Conservation (phyloP, 2,329 filamentous ascomycete genomes). For the Fusarium piperis region DNA sequence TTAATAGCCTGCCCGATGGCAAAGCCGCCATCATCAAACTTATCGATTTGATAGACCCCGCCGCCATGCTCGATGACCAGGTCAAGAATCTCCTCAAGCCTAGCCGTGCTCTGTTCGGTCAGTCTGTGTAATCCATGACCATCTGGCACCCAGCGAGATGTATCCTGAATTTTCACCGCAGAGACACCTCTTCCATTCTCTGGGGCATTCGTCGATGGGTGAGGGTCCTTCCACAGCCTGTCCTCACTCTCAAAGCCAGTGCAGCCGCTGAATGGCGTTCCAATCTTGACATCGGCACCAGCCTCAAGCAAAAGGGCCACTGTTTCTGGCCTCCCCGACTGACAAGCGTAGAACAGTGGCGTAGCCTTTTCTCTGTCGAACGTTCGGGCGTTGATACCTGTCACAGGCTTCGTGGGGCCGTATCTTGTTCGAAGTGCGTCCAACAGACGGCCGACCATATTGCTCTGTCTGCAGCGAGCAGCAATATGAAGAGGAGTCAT, state of each 20-base stretch:
- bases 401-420: neutral
- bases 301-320: constrained; percentile 42
- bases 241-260: constrained; percentile 27
- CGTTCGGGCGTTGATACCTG: neutral
- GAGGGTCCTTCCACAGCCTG: neutral
- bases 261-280: constrained; percentile 27
- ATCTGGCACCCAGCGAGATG: neutral
- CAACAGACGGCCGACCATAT: constrained; percentile 47
- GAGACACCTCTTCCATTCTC: neutral
- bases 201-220: neutral
- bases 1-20: neutral
- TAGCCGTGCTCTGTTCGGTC: neutral
- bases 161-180: neutral
- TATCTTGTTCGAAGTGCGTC: neutral
- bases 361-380: neutral
- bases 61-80: constrained; percentile 29
- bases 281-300: constrained; percentile 27
- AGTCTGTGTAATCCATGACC: neutral
- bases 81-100: constrained; percentile 39
- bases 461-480: constrained; percentile 44
- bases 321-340: constrained; percentile 39
- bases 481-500: constrained; percentile 54
- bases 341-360: constrained; percentile 41
- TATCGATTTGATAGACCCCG: constrained; percentile 6
- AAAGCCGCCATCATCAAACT: neutral